A percentile compares a stretch with the other conserved stretches of the same genome.
phyloP scores from a whole-genome alignment of 306 rosid genomes.

The Prunus dulcis region DNA sequence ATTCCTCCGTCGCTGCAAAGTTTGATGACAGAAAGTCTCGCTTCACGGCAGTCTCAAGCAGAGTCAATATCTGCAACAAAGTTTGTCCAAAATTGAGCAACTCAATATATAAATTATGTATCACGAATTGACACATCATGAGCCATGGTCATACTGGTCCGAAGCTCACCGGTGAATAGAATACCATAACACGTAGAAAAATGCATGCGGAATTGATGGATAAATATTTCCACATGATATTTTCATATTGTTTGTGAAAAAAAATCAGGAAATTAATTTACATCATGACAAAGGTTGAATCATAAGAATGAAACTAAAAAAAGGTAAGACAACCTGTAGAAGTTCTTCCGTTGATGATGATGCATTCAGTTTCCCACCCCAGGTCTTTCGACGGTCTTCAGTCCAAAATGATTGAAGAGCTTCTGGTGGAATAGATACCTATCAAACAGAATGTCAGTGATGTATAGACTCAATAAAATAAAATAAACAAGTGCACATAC shows the following conservation, averaged over 20 bases:
- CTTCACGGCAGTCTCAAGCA: constrained; percentile 63
- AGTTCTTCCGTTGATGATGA: constrained; percentile 72
- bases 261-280: neutral
- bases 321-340: constrained; percentile 54
- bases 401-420: constrained; percentile 79
- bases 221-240: neutral
- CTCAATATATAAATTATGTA: neutral
- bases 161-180: neutral
- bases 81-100: constrained; percentile 16
- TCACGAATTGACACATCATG: neutral
- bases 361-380: constrained; percentile 69
- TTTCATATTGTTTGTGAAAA: neutral
- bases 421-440: constrained; percentile 79
- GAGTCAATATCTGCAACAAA: constrained; percentile 62
- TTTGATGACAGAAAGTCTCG: constrained; percentile 69
- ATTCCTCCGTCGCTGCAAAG: constrained; percentile 65
- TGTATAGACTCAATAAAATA: neutral
- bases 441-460: constrained; percentile 29
- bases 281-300: neutral
- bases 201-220: neutral
- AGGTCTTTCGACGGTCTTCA: constrained; percentile 52
- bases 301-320: neutral
- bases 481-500: neutral
- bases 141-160: neutral
- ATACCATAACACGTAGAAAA: neutral